Percentiles rank a stretch among this genome's conserved stretches.
Conservation (phyloP, 805 yeast genomes). For the Candida incommunis region DNA sequence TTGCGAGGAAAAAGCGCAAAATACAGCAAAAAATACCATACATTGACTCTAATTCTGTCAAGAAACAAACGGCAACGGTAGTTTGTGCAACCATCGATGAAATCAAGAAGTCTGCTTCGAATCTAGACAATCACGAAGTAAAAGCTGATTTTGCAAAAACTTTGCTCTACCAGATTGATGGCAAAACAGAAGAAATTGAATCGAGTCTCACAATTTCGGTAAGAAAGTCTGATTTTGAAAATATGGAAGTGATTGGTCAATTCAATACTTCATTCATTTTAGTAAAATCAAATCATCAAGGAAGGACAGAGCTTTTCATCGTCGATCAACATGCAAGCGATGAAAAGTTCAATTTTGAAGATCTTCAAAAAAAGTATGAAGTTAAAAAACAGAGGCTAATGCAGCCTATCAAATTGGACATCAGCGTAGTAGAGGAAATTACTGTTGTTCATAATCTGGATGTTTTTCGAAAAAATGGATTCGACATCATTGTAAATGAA, state of each 20-base stretch:
- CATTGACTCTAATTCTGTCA: too few species aligned
- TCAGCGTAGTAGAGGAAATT: slow-evolving; percentile 69
- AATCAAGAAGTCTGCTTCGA: background rate
- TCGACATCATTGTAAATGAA: slow-evolving; percentile 38
- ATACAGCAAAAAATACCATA: too few species aligned
- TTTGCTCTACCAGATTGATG: slow-evolving; percentile 1
- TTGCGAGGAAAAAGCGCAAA: too few species aligned
- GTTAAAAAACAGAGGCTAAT: slow-evolving; percentile 65
- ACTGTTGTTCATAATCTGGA: slow-evolving; percentile 45
- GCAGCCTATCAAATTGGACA: slow-evolving; percentile 37
- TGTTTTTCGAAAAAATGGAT: slow-evolving; percentile 65
- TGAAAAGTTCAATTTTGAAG: slow-evolving; percentile 85
- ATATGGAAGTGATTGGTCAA: slow-evolving; percentile 81
- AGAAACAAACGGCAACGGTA: slow-evolving; percentile 2
- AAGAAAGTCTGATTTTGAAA: slow-evolving; percentile 51
- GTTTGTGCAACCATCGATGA: background rate
- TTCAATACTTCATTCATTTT: slow-evolving; percentile 92
- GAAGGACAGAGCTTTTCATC: slow-evolving; percentile 53
- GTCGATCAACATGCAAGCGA: slow-evolving; percentile 97
- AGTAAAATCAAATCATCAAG: slow-evolving; percentile 24
- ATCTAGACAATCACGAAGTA: slow-evolving; percentile 4
- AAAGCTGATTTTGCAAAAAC: background rate
- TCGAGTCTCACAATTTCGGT: background rate
- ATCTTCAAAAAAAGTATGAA: slow-evolving; percentile 36
- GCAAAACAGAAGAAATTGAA: slow-evolving; percentile 2